Percentiles rank a stretch among this genome's conserved stretches.
Conservation (phyloP, 2,329 filamentous ascomycete species). For the Dactylellina haptotyla region DNA sequence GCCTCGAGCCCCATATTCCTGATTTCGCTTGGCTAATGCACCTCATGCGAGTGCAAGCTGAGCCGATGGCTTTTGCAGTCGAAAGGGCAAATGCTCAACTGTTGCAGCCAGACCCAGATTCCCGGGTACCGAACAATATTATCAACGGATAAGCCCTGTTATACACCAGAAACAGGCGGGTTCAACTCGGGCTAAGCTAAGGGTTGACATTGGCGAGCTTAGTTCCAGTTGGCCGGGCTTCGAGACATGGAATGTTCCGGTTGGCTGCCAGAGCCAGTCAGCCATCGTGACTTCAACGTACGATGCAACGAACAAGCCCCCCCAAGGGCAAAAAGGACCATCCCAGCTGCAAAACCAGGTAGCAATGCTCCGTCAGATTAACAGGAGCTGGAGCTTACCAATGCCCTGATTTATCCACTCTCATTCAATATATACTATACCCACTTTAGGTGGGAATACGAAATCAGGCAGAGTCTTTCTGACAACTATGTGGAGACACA, state of each 20-base stretch:
- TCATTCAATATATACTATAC: background rate
- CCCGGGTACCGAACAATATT: conserved; percentile 31
- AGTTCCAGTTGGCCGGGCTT: conserved; percentile 18
- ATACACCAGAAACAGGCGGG: conserved; percentile 6
- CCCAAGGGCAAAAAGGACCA: background rate
- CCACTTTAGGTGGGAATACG: conserved; percentile 12
- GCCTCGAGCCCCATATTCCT: background rate
- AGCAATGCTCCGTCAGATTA: background rate
- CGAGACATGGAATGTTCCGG: conserved; percentile 26
- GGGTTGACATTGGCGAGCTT: conserved; percentile 15
- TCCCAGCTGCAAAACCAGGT: background rate
- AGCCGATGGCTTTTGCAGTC: conserved; percentile 29
- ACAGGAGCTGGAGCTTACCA: conserved; percentile 22
- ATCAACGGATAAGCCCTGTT: conserved; percentile 41
- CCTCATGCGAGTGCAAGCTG: conserved; percentile 27
- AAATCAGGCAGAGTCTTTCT: conserved; percentile 37
- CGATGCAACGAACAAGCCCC: too few species aligned
- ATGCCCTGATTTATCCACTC: conserved; percentile 16
- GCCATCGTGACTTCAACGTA: background rate
- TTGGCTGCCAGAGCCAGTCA: background rate
- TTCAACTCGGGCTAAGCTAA: background rate
- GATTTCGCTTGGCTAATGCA: conserved; percentile 16
- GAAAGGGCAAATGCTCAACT: conserved; percentile 24
- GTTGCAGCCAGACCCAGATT: conserved; percentile 40
- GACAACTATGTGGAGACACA: conserved; percentile 13